A percentile compares a stretch with the other conserved stretches of the same genome.
These are phyloP conservation scores for Heliocybe sulcata DNA, from an alignment of 1,284 basidiomycete genomes.

Conservation along the genomic window DNA sequence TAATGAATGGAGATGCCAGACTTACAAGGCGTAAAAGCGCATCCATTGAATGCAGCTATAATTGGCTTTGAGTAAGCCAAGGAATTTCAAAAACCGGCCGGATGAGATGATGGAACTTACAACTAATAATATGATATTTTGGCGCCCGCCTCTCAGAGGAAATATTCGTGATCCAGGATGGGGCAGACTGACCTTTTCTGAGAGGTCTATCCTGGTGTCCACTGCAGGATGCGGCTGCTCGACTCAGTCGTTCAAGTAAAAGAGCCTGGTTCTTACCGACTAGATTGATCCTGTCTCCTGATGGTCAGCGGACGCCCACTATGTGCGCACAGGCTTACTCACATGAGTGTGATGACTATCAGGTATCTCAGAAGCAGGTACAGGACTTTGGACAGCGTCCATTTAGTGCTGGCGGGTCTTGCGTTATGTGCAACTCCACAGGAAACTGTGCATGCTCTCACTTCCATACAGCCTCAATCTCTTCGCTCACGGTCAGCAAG, in stretches of 20 bases:
- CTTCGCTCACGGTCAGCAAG: neutral
- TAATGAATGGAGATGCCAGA: neutral
- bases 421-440: neutral
- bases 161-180: too few relatives aligned
- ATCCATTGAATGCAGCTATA: neutral
- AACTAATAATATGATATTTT: neutral
- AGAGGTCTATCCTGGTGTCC: neutral
- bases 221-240: neutral
- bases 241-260: too few relatives aligned
- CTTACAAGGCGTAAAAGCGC: neutral
- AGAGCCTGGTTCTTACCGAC: too few relatives aligned
- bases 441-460: neutral
- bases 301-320: neutral
- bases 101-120: neutral
- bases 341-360: neutral
- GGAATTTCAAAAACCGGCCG: neutral
- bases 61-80: neutral
- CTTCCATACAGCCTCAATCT: neutral
- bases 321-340: neutral
- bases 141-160: too few relatives aligned
- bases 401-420: neutral
- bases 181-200: neutral
- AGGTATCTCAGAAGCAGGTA: conserved; percentile 1
- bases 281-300: neutral
- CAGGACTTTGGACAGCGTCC: neutral